These are phyloP conservation scores for Tricholoma terreum DNA, from an alignment of 768 basidiomycete genomes.

Conservation along the genomic window DNA sequence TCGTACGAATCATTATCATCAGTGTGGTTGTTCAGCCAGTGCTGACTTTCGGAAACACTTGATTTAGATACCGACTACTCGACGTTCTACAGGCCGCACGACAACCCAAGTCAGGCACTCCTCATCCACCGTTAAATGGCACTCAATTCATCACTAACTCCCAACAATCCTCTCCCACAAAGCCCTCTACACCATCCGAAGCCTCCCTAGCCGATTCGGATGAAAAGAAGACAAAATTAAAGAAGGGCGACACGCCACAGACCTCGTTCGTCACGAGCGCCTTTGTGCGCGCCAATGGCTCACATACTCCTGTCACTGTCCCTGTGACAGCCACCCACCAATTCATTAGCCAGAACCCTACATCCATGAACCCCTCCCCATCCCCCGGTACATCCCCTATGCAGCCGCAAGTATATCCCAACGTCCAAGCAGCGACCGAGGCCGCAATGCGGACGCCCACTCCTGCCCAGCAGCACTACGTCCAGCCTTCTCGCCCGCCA, in stretches of 20 bases:
- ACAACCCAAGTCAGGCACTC: slow-evolving; percentile 23
- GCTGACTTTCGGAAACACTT: neutral
- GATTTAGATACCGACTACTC: slow-evolving; percentile 53
- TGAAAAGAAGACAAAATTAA: slow-evolving; percentile 25
- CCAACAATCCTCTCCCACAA: slow-evolving; percentile 23
- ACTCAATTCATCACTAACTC: slow-evolving; percentile 9
- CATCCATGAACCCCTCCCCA: slow-evolving; percentile 21
- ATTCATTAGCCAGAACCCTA: slow-evolving; percentile 33
- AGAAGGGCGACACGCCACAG: slow-evolving; percentile 24
- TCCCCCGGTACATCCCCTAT: slow-evolving; percentile 22
- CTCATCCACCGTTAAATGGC: slow-evolving; percentile 19
- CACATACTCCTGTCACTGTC: slow-evolving; percentile 33
- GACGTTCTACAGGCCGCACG: slow-evolving; percentile 41
- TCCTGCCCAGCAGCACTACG: slow-evolving; percentile 27
- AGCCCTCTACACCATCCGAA: slow-evolving; percentile 28
- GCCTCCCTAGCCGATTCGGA: slow-evolving; percentile 29
- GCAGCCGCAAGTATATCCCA: slow-evolving; percentile 38
- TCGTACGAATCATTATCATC: slow-evolving; percentile 35
- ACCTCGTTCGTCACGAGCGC: slow-evolving; percentile 23
- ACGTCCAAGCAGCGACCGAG: slow-evolving; percentile 32
- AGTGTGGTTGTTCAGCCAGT: neutral
- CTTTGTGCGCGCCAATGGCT: slow-evolving; percentile 26
- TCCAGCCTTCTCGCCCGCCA: slow-evolving; percentile 21
- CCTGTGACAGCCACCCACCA: slow-evolving; percentile 24
- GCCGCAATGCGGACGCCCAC: slow-evolving; percentile 34